These are phyloP conservation scores for Leccinum aurantiacum DNA, from an alignment of 768 basidiomycete genomes.

Conservation along the genomic window DNA sequence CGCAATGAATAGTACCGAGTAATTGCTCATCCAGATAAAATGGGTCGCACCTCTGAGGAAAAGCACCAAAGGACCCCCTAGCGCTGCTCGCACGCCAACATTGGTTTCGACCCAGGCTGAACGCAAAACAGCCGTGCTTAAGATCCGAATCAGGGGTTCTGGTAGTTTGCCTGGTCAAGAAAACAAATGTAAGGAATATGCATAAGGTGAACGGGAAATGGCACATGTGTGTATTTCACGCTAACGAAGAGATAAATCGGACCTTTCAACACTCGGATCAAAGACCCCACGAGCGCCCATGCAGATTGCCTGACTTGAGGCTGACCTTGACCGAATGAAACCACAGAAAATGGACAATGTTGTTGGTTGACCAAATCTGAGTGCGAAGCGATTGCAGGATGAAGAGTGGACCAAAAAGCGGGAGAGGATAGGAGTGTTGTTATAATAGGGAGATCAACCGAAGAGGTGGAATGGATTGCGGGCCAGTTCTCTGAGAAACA, in stretches of 20 bases:
- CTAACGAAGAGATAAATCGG: constrained; percentile 1
- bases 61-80: constrained; percentile 70
- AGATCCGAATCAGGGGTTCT: constrained; percentile 38
- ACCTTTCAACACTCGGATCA: constrained; percentile 48
- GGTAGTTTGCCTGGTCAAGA: constrained; percentile 25
- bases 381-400: constrained; percentile 45
- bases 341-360: constrained; percentile 14
- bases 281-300: constrained; percentile 58
- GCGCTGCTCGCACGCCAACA: constrained; percentile 56
- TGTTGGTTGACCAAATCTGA: constrained; percentile 33
- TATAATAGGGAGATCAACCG: constrained; percentile 1
- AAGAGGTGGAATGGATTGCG: constrained; percentile 2
- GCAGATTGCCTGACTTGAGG: constrained; percentile 71
- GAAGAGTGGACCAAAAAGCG: constrained; percentile 59
- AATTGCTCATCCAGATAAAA: background rate
- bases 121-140: constrained; percentile 62
- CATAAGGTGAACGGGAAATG: background rate
- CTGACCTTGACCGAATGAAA: constrained; percentile 57
- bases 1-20: background rate
- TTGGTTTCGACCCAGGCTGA: constrained; percentile 76
- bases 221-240: background rate
- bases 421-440: constrained; percentile 31
- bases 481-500: constrained; percentile 18
- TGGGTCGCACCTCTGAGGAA: constrained; percentile 63
- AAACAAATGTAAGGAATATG: constrained; percentile 3